These are phyloP conservation scores for Chlamydomonas eustigma DNA, from an alignment of 139 green algal genomes.

Conservation along the genomic window DNA sequence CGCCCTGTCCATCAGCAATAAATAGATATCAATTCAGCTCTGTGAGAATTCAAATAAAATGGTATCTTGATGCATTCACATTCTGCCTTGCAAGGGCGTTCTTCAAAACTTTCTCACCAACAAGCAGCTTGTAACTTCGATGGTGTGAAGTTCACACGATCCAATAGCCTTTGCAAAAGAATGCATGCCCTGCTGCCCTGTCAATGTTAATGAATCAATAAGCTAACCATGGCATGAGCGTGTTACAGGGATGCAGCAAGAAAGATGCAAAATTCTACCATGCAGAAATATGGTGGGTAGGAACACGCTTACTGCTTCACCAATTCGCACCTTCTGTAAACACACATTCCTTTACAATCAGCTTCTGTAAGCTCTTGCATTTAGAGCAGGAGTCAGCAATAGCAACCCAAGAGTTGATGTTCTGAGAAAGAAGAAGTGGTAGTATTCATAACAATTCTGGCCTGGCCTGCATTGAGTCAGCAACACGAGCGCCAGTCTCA, in stretches of 20 bases:
- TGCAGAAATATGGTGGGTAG: too few species aligned
- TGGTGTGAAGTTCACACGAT: constrained; percentile 12
- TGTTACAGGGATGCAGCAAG: too few species aligned
- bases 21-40: background rate
- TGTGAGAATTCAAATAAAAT: background rate
- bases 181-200: constrained; percentile 19
- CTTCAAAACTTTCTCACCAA: constrained; percentile 17
- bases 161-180: constrained; percentile 24
- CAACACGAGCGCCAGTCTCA: too few species aligned
- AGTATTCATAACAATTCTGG: too few species aligned
- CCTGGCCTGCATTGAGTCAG: too few species aligned
- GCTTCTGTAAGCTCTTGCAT: constrained; percentile 26
- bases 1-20: constrained; percentile 27
- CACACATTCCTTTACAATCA: constrained; percentile 43
- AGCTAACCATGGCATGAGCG: too few species aligned
- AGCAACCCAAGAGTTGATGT: constrained; percentile 47
- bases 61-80: background rate
- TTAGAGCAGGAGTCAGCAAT: constrained; percentile 45
- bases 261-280: too few species aligned
- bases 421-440: constrained; percentile 22
- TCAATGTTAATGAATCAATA: too few species aligned
- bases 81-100: background rate
- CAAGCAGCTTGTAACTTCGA: constrained; percentile 33
- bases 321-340: constrained; percentile 16
- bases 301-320: too few species aligned